These are phyloP conservation scores for Sphaerulina vaccinii DNA, from an alignment of 2,329 filamentous ascomycete species.

Conservation along the genomic window DNA sequence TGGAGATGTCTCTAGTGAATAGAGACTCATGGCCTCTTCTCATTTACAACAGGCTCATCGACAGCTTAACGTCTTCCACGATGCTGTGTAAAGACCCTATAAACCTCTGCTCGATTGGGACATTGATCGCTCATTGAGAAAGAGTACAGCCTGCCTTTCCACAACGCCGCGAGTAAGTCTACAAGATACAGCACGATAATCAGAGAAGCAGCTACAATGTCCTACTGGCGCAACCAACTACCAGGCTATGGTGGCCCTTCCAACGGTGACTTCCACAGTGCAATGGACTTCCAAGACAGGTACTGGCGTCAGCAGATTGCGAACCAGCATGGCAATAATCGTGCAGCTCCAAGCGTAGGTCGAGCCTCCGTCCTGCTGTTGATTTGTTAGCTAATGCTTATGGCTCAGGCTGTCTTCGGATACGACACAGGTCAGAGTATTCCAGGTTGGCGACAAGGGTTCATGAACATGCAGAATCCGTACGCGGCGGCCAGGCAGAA, in stretches of 20 bases:
- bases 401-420: neutral
- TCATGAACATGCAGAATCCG: conserved; percentile 7
- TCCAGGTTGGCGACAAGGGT: conserved; percentile 1
- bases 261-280: conserved; percentile 1
- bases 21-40: too few species aligned
- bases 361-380: neutral
- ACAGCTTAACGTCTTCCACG: too few species aligned
- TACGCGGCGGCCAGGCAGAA: neutral
- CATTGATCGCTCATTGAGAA: too few species aligned
- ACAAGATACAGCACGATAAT: too few species aligned
- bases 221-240: neutral
- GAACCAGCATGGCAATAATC: neutral
- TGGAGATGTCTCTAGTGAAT: too few species aligned
- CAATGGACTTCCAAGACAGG: neutral
- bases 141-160: too few species aligned
- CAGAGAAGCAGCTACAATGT: too few species aligned
- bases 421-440: conserved; percentile 1
- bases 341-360: neutral
- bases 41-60: too few species aligned
- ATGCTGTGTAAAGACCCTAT: too few species aligned
- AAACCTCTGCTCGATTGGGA: too few species aligned
- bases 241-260: neutral
- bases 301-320: neutral
- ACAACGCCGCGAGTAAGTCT: too few species aligned
- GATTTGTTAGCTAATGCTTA: neutral